Evolutionary conservation across 306 rosid genomes (phyloP), one percentile per base, ranked within the genome.

Genomic region (Pachyrhizus erosus): DNA sequence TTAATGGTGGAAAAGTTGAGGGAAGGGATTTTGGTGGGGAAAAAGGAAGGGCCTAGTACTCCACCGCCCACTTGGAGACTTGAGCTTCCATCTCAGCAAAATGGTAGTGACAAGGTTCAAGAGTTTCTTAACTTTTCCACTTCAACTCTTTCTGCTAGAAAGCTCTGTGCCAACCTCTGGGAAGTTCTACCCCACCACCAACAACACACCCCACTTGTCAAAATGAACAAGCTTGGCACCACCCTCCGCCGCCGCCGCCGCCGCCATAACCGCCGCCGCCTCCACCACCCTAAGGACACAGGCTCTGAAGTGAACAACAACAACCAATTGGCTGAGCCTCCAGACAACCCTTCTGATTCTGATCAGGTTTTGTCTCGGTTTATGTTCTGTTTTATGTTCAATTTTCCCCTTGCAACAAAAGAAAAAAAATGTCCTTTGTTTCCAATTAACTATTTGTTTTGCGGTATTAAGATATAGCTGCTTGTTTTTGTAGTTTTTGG

Each of bases 21-120:
- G 51, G 69, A 79, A 9, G 70, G 89, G 14, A 69, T 85, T 72
- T 70, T 84, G 80, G 89, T 84, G 76, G 10, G 89, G 90, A 80
- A 86, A 82, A 89, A 88, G 84, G 92, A 87, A 45, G 90, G 87
- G 13, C 78, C 84, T 49, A 87, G 60, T 81, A 93, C 98, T 66
- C 97, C 98, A 70, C 88, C 94, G 54, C 98, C 92, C 8, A 79
- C 89, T 76, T 93, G 98, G 98, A 89, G 92, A 86, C 93, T 93
- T 49, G 88, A 87, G 46, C 83, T 84, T 48, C 70, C 80, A 21
- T 74, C 84, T 85, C 79, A n/a, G 15, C 79, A 79, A 5, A 24
- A 65, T 57, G 64, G 70, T 17, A 39, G 43, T 39, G 70, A 60
- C 34, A 42, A 23, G 43, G 39, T 79, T 40, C 74, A 69, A 68